A percentile compares a stretch with the other conserved stretches of the same genome.
Evolutionary conservation across 148 eudicot species (phyloP).

Genomic region (Gaultheria prostrata): DNA sequence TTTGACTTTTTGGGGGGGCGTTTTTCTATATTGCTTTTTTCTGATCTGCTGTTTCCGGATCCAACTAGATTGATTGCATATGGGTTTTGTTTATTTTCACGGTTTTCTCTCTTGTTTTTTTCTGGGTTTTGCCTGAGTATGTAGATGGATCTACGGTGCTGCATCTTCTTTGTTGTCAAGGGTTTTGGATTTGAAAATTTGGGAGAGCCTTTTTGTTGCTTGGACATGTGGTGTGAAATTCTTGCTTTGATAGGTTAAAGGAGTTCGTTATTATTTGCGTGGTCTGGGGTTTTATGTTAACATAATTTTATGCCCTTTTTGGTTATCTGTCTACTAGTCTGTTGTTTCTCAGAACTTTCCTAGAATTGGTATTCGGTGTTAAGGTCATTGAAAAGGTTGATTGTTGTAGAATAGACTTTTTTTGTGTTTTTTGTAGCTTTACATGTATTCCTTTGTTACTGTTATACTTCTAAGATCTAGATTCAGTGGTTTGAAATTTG

Average conservation of each 20-base stretch:
- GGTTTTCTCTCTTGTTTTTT: not conserved
- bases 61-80: not conserved
- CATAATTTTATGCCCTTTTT: not conserved
- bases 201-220: not conserved
- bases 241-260: not conserved
- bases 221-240: not conserved
- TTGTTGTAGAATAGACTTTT: not conserved
- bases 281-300: not conserved
- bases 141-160: not conserved
- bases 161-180: not conserved
- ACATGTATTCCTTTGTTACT: not conserved
- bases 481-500: conserved; percentile 10
- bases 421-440: not conserved
- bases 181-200: not conserved
- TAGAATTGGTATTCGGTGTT: not conserved
- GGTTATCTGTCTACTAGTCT: not conserved
- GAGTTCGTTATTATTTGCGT: not conserved
- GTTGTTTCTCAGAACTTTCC: not conserved
- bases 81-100: not conserved
- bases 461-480: not conserved
- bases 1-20: not conserved
- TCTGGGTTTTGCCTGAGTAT: not conserved
- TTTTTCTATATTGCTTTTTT: conserved; percentile 5
- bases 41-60: conserved; percentile 14
- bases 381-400: not conserved